Percentiles rank a stretch among this genome's conserved stretches.
Conservation (phyloP, 306 rosid species). For the Lathyrus tuberosus region DNA sequence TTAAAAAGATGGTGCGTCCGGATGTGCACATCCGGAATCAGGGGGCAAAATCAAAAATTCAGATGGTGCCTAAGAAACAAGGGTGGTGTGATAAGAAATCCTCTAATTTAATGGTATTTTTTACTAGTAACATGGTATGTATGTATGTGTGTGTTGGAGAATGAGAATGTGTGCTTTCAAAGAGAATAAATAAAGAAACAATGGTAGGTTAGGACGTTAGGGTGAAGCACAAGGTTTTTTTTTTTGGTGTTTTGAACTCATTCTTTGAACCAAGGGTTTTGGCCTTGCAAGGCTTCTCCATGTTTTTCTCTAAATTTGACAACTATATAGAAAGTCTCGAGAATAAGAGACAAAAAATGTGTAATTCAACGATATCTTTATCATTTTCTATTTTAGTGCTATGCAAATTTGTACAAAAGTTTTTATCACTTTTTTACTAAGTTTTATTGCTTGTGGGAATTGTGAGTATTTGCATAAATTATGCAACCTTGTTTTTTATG, state of each 20-base stretch:
- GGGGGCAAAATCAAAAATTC: too few species aligned
- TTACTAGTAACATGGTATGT: background rate
- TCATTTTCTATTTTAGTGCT: slow-evolving; percentile 47
- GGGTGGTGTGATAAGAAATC: too few species aligned
- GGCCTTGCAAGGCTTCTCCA: slow-evolving; percentile 39
- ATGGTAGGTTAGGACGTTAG: slow-evolving; percentile 37
- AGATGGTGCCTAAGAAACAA: too few species aligned
- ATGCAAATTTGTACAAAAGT: slow-evolving; percentile 33
- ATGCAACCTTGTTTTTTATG: slow-evolving; percentile 47
- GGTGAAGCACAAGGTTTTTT: slow-evolving; percentile 56
- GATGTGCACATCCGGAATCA: too few species aligned
- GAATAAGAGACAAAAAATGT: slow-evolving; percentile 56
- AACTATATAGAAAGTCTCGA: slow-evolving; percentile 55
- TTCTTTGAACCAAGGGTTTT: slow-evolving; percentile 62
- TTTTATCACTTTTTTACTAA: slow-evolving; percentile 36
- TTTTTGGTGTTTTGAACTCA: slow-evolving; percentile 52
- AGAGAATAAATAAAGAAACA: slow-evolving; percentile 28
- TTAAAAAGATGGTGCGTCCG: too few species aligned
- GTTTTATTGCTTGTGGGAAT: slow-evolving; percentile 50
- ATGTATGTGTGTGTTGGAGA: slow-evolving; percentile 26
- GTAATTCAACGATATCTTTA: slow-evolving; percentile 63
- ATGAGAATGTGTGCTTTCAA: slow-evolving; percentile 52
- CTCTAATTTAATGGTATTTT: too few species aligned
- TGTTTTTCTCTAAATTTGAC: slow-evolving; percentile 35
- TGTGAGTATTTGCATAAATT: slow-evolving; percentile 38